Conservation (phyloP, 2,329 filamentous ascomycete genomes). For the Neoscytalidium dimidiatum region DNA sequence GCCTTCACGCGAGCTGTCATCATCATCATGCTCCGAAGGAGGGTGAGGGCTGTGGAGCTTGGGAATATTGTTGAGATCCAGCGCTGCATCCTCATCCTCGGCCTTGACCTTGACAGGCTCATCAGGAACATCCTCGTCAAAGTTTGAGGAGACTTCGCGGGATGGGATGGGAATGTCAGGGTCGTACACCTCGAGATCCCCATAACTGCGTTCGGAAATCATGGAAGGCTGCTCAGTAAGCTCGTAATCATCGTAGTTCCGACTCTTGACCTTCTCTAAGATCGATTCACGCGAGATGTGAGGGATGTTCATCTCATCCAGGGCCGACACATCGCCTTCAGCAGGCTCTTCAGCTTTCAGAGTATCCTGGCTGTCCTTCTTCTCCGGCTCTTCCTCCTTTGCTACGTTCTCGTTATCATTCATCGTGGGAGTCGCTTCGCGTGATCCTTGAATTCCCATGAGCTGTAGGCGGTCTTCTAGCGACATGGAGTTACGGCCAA, state of each 20-base stretch:
- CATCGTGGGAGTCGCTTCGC: slow-evolving; percentile 39
- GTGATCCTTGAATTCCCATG: slow-evolving; percentile 74
- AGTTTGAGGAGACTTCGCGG: slow-evolving; percentile 67
- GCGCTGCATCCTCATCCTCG: slow-evolving; percentile 49
- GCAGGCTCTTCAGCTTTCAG: slow-evolving; percentile 39
- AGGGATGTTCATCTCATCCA: slow-evolving; percentile 64
- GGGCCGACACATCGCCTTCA: slow-evolving; percentile 34
- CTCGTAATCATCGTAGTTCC: slow-evolving; percentile 52
- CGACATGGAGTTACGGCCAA: slow-evolving; percentile 73
- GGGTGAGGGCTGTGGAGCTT: slow-evolving; percentile 62
- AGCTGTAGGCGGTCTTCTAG: slow-evolving; percentile 83
- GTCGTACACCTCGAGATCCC: slow-evolving; percentile 63
- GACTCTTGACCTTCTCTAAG: slow-evolving; percentile 77
- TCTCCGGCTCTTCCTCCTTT: slow-evolving; percentile 19
- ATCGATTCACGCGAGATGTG: slow-evolving; percentile 94
- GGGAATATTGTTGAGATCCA: slow-evolving; percentile 62
- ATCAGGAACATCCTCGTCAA: slow-evolving; percentile 62
- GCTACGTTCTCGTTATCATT: slow-evolving; percentile 23
- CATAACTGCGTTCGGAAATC: slow-evolving; percentile 57
- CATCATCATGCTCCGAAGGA: slow-evolving; percentile 35
- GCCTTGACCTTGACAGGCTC: slow-evolving; percentile 65
- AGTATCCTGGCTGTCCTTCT: slow-evolving; percentile 27
- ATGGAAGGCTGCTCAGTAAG: slow-evolving; percentile 41
- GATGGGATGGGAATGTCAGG: slow-evolving; percentile 90
- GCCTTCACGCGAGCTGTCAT: slow-evolving; percentile 41